These are phyloP conservation scores for Penicillium turbatum DNA, from an alignment of 495 filamentous ascomycete species.

Conservation along the genomic window DNA sequence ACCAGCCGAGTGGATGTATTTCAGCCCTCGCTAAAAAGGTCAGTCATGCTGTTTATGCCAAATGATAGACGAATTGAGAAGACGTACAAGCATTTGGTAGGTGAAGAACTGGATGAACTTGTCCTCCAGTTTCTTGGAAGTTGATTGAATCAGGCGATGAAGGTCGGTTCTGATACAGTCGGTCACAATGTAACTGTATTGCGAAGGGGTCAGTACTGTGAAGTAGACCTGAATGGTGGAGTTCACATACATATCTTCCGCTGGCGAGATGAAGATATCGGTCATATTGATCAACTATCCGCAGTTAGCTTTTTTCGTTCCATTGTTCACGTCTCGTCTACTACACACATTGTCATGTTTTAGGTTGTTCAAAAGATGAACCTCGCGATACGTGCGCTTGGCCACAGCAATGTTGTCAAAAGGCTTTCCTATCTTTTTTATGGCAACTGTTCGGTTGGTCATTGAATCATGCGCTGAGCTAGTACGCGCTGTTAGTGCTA, in stretches of 20 bases:
- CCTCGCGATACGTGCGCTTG: constrained; percentile 85
- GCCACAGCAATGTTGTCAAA: constrained; percentile 86
- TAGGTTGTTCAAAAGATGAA: constrained; percentile 85
- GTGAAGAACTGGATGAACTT: constrained; percentile 96
- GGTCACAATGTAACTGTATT: constrained; percentile 78
- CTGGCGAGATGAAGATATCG: constrained; percentile 93
- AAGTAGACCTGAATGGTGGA: background rate
- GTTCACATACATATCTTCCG: constrained; percentile 78
- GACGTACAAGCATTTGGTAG: constrained; percentile 78
- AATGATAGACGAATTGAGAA: background rate
- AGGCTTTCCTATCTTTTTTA: constrained; percentile 97
- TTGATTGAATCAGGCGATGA: constrained; percentile 65
- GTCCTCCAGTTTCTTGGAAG: constrained; percentile 80
- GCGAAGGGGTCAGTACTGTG: background rate
- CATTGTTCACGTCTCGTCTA: background rate
- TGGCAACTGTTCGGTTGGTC: constrained; percentile 67
- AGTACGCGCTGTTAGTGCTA: background rate
- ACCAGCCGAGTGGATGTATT: constrained; percentile 92
- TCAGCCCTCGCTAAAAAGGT: constrained; percentile 65
- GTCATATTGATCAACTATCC: constrained; percentile 81
- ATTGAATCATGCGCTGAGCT: constrained; percentile 9
- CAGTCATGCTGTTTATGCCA: constrained; percentile 17
- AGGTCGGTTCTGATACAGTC: constrained; percentile 88
- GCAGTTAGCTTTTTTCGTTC: background rate
- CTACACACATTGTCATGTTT: constrained; percentile 76